Conservation (phyloP, 768 basidiomycete species). For the Amanita fuliginea region DNA sequence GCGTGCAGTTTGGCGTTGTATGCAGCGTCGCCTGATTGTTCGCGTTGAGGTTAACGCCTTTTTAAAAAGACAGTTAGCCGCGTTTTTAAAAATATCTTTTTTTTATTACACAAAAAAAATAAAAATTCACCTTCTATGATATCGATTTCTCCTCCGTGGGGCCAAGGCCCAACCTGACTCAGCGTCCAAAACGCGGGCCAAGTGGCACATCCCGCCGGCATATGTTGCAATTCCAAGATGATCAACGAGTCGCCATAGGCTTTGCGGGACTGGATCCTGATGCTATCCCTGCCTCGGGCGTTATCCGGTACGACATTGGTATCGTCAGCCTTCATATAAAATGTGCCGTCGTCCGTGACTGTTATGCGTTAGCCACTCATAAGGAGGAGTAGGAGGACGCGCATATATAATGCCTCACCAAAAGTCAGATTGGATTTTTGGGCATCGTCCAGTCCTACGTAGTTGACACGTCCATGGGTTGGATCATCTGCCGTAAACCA, state of each 20-base stretch:
- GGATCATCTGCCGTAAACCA: conserved; percentile 46
- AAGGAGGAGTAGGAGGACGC: background rate
- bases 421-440: conserved; percentile 30
- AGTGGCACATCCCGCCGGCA: conserved; percentile 48
- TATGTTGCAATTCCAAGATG: conserved; percentile 44
- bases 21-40: conserved; percentile 45
- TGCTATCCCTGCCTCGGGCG: conserved; percentile 42
- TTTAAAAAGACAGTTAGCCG: too few relatives aligned
- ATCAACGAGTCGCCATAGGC: conserved; percentile 36
- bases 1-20: conserved; percentile 36
- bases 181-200: conserved; percentile 62
- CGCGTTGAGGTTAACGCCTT: conserved; percentile 38
- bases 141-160: conserved; percentile 49
- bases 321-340: conserved; percentile 49
- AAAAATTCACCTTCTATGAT: conserved; percentile 48
- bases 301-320: conserved; percentile 20
- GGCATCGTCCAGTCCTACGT: conserved; percentile 34
- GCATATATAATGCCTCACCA: conserved; percentile 22
- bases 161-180: conserved; percentile 43
- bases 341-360: conserved; percentile 27
- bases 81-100: too few relatives aligned
- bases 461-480: conserved; percentile 59
- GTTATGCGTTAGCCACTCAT: background rate
- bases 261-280: conserved; percentile 36
- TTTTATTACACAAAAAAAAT: too few relatives aligned